phyloP scores from a whole-genome alignment of 306 rosid species.

The Corylus heterophylla region DNA sequence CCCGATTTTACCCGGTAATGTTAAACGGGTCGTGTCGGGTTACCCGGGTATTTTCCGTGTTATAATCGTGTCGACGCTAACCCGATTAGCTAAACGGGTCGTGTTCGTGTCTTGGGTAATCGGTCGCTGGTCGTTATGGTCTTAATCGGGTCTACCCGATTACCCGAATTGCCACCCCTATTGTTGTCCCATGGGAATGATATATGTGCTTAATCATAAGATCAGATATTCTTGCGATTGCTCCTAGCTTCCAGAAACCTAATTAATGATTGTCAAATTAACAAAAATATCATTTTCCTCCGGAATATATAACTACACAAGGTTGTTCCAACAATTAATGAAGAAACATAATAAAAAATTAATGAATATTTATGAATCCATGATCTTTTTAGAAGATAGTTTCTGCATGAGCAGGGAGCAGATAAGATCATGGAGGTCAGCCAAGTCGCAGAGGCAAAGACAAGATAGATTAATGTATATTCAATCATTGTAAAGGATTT shows the following conservation, averaged over 20 bases:
- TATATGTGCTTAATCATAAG: neutral
- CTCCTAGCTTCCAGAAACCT: neutral
- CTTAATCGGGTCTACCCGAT: too few species aligned
- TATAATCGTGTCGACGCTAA: too few species aligned
- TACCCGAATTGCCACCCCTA: too few species aligned
- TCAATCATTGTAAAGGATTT: constrained; percentile 25
- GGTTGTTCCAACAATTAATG: neutral
- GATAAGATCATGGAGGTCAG: neutral
- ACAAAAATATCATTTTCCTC: neutral
- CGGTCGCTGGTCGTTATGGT: too few species aligned
- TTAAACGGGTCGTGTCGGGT: too few species aligned
- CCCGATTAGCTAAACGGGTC: too few species aligned
- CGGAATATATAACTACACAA: neutral
- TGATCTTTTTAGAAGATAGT: neutral
- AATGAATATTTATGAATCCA: neutral
- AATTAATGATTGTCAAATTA: neutral
- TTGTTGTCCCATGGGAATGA: neutral
- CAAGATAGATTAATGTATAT: neutral
- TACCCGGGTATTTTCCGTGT: too few species aligned
- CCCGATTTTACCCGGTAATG: too few species aligned
- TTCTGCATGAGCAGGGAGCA: constrained; percentile 3
- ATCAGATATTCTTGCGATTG: neutral
- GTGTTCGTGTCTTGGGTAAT: too few species aligned
- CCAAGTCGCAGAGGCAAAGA: neutral
- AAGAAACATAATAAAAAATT: neutral